These are phyloP conservation scores for Aspergillus oerlinghausenensis DNA, from an alignment of 2,329 filamentous ascomycete genomes.

Conservation along the genomic window DNA sequence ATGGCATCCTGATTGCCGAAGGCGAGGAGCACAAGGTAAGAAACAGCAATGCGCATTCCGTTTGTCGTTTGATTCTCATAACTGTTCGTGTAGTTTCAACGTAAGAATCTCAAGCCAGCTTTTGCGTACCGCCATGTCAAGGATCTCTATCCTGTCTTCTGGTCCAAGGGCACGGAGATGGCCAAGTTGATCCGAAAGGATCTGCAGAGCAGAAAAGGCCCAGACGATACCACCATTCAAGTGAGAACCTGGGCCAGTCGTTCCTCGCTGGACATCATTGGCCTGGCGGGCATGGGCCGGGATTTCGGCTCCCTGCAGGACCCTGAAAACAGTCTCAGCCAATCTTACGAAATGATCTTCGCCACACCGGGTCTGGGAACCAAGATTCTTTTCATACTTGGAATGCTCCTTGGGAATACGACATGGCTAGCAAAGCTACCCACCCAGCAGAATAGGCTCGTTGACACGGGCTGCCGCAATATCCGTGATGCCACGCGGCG, in stretches of 20 bases:
- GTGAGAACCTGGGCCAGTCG: conserved; percentile 27
- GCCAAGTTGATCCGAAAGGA: neutral
- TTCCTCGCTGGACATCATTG: conserved; percentile 56
- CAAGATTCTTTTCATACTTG: neutral
- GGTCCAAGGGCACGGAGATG: neutral
- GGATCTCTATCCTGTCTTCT: neutral
- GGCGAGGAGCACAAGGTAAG: conserved; percentile 11
- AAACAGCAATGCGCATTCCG: neutral
- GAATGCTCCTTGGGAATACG: neutral
- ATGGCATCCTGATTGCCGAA: conserved; percentile 14
- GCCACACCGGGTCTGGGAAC: neutral
- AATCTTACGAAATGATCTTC: neutral
- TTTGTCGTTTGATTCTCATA: neutral
- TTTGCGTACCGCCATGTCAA: neutral
- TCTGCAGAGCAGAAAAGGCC: neutral
- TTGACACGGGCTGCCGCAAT: neutral
- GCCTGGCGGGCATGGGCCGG: conserved; percentile 52
- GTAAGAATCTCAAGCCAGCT: neutral
- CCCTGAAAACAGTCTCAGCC: conserved; percentile 38
- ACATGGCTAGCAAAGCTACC: neutral
- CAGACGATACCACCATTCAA: neutral
- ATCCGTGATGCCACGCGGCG: neutral
- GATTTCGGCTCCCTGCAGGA: conserved; percentile 52
- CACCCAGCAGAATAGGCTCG: neutral
- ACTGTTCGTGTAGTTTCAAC: neutral